phyloP scores from a whole-genome alignment of 495 filamentous ascomycete species.

The Aspergillus steynii region DNA sequence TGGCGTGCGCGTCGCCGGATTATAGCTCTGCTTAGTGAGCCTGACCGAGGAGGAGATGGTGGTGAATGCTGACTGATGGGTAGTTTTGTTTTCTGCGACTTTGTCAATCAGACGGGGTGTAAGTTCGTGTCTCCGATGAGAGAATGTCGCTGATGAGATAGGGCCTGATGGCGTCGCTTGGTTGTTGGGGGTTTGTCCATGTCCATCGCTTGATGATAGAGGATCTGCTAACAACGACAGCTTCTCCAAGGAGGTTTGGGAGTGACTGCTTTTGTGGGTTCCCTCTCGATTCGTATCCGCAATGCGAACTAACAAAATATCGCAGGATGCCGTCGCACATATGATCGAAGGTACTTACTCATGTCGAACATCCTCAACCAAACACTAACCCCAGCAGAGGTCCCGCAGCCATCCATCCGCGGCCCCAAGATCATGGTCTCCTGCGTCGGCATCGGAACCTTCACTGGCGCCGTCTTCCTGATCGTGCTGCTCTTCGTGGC shows the following conservation, averaged over 20 bases:
- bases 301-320: neutral
- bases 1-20: conserved; percentile 59
- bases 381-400: conserved; percentile 42
- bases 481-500: conserved; percentile 62
- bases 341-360: conserved; percentile 39
- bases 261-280: conserved; percentile 55
- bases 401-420: conserved; percentile 61
- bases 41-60: conserved; percentile 3
- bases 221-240: conserved; percentile 14
- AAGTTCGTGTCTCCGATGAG: neutral
- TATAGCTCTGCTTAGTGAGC: conserved; percentile 60
- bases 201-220: neutral
- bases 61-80: neutral
- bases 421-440: conserved; percentile 72
- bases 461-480: conserved; percentile 67
- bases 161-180: conserved; percentile 62
- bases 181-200: conserved; percentile 47
- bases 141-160: conserved; percentile 20
- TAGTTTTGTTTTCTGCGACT: conserved; percentile 58
- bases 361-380: neutral
- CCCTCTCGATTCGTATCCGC: neutral
- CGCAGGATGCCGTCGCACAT: conserved; percentile 50
- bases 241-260: conserved; percentile 58
- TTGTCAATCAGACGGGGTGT: conserved; percentile 58
- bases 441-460: conserved; percentile 65